phyloP scores from a whole-genome alignment of 2,329 filamentous ascomycete genomes.

The Pseudocercospora vitis region DNA sequence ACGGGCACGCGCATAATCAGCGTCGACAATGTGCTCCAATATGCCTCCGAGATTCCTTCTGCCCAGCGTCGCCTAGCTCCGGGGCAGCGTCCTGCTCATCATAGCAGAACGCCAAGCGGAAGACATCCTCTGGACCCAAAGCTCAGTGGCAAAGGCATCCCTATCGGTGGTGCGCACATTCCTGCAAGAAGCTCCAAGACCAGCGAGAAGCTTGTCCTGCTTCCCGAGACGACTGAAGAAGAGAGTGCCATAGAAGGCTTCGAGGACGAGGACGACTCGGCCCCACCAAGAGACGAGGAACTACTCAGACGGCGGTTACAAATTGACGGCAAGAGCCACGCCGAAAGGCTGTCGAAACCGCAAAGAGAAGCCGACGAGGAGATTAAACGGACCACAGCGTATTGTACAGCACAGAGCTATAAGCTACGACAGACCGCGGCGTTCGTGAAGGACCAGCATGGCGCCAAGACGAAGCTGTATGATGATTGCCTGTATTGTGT shows the following conservation, averaged over 20 bases:
- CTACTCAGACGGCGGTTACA: constrained; percentile 62
- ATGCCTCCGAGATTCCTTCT: constrained; percentile 91
- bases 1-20: constrained; percentile 68
- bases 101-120: constrained; percentile 50
- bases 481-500: constrained; percentile 96
- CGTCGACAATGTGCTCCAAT: constrained; percentile 92
- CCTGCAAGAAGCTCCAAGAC: constrained; percentile 89
- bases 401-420: constrained; percentile 92
- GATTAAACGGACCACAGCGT: constrained; percentile 86
- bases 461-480: constrained; percentile 91
- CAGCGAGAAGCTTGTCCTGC: constrained; percentile 91
- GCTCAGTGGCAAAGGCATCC: constrained; percentile 54
- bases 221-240: constrained; percentile 73
- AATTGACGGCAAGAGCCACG: constrained; percentile 75
- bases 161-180: constrained; percentile 50
- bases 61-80: constrained; percentile 80
- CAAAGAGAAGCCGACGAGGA: constrained; percentile 72
- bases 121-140: constrained; percentile 56
- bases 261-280: constrained; percentile 56
- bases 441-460: constrained; percentile 84
- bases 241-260: constrained; percentile 48
- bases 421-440: constrained; percentile 85
- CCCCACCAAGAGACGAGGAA: constrained; percentile 67
- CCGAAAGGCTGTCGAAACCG: constrained; percentile 85
- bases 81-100: constrained; percentile 48